Conservation (phyloP, 345 rosid species). For the rapeseed (Brassica napus) region DNA sequence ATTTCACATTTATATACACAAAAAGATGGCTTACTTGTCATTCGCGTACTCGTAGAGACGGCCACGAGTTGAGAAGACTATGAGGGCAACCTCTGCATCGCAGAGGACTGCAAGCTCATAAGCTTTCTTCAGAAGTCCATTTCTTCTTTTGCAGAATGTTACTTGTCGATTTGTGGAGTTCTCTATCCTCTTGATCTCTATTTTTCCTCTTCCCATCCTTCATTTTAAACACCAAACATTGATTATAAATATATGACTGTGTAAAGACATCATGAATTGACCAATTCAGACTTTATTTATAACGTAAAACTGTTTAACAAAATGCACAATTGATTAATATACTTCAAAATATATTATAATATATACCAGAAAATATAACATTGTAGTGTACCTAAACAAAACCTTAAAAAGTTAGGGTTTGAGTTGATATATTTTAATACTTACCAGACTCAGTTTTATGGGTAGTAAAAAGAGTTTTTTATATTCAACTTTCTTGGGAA, state of each 20-base stretch:
- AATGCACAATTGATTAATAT: not conserved
- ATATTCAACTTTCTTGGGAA: constrained; percentile 25
- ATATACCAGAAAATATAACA: not conserved
- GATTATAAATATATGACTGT: not conserved
- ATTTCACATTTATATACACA: not conserved
- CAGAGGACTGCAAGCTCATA: constrained; percentile 43
- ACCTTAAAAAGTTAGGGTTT: constrained; percentile 35
- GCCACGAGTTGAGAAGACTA: constrained; percentile 96
- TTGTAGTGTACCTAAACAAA: not conserved
- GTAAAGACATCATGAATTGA: not conserved
- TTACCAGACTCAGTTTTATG: constrained; percentile 7
- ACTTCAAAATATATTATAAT: not conserved
- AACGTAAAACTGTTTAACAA: not conserved
- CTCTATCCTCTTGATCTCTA: constrained; percentile 95
- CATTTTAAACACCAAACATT: constrained; percentile 15
- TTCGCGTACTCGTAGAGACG: constrained; percentile 94
- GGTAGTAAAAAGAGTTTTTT: not conserved
- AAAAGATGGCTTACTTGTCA: constrained; percentile 57
- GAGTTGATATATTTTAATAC: not conserved
- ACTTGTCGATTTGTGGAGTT: constrained; percentile 93
- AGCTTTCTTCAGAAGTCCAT: constrained; percentile 91
- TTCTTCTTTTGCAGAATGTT: constrained; percentile 93
- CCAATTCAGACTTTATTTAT: not conserved
- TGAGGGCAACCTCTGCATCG: constrained; percentile 74
- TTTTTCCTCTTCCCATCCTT: constrained; percentile 93